These are phyloP conservation scores for Rhytidiadelphus loreus DNA, from an alignment of 225 moss, liverwort and hornwort genomes.

Conservation along the genomic window DNA sequence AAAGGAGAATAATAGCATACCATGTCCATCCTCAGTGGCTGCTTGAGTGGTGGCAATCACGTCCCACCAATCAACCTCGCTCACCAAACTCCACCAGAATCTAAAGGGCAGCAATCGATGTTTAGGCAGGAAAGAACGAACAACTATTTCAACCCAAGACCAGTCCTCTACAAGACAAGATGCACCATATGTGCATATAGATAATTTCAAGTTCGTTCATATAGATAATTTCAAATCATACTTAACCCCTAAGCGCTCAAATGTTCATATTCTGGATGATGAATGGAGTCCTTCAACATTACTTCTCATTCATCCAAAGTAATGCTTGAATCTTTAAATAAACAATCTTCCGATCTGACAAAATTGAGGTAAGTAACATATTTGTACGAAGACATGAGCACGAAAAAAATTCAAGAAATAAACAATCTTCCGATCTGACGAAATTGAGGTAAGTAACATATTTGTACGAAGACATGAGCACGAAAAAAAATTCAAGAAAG, in stretches of 20 bases:
- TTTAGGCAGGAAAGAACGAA: not conserved
- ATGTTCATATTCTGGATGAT: not conserved
- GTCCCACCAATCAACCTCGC: constrained; percentile 95
- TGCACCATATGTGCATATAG: not conserved
- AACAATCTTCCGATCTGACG: too few species aligned
- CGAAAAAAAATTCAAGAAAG: too few species aligned
- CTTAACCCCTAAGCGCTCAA: not conserved
- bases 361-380: not conserved
- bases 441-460: too few species aligned
- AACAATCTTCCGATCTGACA: not conserved
- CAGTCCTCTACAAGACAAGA: not conserved
- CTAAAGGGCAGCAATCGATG: constrained; percentile 12
- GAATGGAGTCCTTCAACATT: not conserved
- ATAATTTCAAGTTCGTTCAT: not conserved
- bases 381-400: not conserved
- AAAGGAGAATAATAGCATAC: constrained; percentile 15
- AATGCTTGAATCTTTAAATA: not conserved
- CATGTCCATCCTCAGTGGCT: constrained; percentile 72
- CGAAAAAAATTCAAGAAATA: not conserved
- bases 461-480: too few species aligned
- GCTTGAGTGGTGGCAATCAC: constrained; percentile 68
- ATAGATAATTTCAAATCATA: not conserved
- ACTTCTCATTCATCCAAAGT: not conserved
- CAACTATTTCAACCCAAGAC: not conserved
- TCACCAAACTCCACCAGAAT: constrained; percentile 99